phyloP scores from a whole-genome alignment of 1,284 basidiomycete species.

The Chalciporus piperatoides region DNA sequence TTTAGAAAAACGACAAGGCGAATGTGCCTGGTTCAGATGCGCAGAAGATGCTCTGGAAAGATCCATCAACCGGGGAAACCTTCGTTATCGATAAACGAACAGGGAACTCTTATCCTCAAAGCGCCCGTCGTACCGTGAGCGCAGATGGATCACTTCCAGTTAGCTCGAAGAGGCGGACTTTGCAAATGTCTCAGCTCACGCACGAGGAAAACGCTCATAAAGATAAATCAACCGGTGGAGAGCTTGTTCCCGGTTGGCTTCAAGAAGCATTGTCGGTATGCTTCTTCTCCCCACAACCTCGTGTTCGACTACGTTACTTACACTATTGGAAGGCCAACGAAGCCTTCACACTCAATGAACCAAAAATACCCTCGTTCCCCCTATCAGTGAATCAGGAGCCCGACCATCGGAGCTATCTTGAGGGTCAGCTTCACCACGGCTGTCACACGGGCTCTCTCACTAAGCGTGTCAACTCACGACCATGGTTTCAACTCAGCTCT shows the following conservation, averaged over 20 bases:
- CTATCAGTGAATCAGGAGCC: slow-evolving; percentile 21
- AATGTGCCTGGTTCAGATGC: slow-evolving; percentile 25
- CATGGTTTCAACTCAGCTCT: slow-evolving; percentile 13
- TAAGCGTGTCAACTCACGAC: slow-evolving; percentile 7
- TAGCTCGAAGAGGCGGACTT: slow-evolving; percentile 17
- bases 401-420: slow-evolving; percentile 12
- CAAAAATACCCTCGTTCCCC: slow-evolving; percentile 43
- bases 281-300: slow-evolving; percentile 10
- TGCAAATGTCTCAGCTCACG: slow-evolving; percentile 7
- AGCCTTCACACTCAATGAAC: slow-evolving; percentile 44
- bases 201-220: slow-evolving; percentile 3
- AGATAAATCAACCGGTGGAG: slow-evolving; percentile 2
- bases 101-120: slow-evolving; percentile 50
- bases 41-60: slow-evolving; percentile 48
- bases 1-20: slow-evolving; percentile 15
- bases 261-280: slow-evolving; percentile 45
- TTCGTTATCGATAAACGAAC: slow-evolving; percentile 68
- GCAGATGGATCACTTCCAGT: slow-evolving; percentile 10
- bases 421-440: slow-evolving; percentile 8
- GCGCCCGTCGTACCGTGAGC: slow-evolving; percentile 20
- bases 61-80: slow-evolving; percentile 60
- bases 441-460: slow-evolving; percentile 13
- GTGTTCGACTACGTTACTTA: slow-evolving; percentile 6
- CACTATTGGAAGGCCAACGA: slow-evolving; percentile 44
- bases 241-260: slow-evolving; percentile 50